Base-by-base conservation (phyloP, 108 stramenopile genomes). In the Aurantiochytrium sp. region DNA sequence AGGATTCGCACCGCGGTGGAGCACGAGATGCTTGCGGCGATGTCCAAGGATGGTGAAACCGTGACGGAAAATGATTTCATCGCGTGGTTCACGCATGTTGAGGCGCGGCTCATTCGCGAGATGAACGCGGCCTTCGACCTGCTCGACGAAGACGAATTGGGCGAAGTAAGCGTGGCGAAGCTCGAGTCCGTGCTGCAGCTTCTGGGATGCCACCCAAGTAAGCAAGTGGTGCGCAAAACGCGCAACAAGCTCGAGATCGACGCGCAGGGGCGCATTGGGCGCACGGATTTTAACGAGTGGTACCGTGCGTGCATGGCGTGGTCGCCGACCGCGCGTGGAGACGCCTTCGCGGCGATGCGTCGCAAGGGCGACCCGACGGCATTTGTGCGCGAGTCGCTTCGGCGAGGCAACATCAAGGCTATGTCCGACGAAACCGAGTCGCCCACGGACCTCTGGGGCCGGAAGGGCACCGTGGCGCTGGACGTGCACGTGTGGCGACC, bases 211-310 rank as follows among this genome's bases (percentile, higher is more conserved):
- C 45, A 48, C 36, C 73, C 73, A 42, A 48, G 42, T 24, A 81
- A 81, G 73, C n/a, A 42, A 39, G 73, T 81, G n/a, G 73, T 81
- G 39, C 73, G 73, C 21, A 81, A 27, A 24, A 81, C 73, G n/a
- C 73, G 73, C n/a, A 24, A 81, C 19, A 81, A 81, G 73, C 73
- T 81, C 8, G 73, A 81, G 32, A 81, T 81, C 45, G 36, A 42
- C 27, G 39, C 73, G 45, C 10, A 81, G 21, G 12, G 21, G 6
- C 2, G 6, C 6, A 81, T 81, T 48, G 39, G 42, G 6, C 73
- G 73, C 45, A 1, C 6, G 17, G 42, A 81, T 1, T 81, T 81
- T 24, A 48, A 42, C 24, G 73, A 81, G 39, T 81, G 73, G 73
- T 81, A 48, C 24, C 73, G 73, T 12, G 73, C 73, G n/a, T 48